phyloP scores from a whole-genome alignment of 257 asterid genomes.

The Salvia splendens region DNA sequence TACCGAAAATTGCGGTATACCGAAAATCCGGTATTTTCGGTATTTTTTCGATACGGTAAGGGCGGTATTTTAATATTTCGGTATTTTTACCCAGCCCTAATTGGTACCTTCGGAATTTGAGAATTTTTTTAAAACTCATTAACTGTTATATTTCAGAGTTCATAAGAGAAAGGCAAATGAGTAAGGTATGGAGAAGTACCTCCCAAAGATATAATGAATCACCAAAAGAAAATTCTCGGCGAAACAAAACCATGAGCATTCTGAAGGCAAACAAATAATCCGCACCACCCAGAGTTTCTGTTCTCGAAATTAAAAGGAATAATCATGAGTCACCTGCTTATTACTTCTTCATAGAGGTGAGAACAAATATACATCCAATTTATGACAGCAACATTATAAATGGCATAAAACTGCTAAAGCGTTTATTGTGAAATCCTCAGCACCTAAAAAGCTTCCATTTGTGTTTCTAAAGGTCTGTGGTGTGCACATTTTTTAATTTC shows the following conservation, averaged over 20 bases:
- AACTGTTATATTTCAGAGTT: too few species aligned
- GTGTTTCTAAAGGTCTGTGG: not conserved
- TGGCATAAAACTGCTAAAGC: constrained; percentile 3
- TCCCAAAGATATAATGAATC: constrained; percentile 98
- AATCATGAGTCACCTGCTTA: not conserved
- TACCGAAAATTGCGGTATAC: too few species aligned
- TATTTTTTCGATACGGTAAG: too few species aligned
- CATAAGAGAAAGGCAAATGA: constrained; percentile 12
- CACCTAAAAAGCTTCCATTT: constrained; percentile 14
- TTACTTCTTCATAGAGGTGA: constrained; percentile 29
- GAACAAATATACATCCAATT: not conserved
- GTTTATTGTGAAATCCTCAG: not conserved
- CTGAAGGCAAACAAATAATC: constrained; percentile 94
- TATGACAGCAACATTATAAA: constrained; percentile 6
- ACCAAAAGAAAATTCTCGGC: constrained; percentile 93
- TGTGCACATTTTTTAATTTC: not conserved
- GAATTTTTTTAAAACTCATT: too few species aligned
- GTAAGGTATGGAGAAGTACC: constrained; percentile 48
- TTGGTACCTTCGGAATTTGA: too few species aligned
- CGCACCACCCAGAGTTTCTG: constrained; percentile 96
- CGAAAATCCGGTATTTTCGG: too few species aligned
- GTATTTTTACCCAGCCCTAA: too few species aligned
- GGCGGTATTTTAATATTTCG: too few species aligned
- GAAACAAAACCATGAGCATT: constrained; percentile 98
- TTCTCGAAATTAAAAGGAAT: constrained; percentile 32